Evolutionary conservation across 192 early-diverging fungal species (phyloP), one percentile per base, ranked within the genome.

Genomic region (Coemansia interrupta): DNA sequence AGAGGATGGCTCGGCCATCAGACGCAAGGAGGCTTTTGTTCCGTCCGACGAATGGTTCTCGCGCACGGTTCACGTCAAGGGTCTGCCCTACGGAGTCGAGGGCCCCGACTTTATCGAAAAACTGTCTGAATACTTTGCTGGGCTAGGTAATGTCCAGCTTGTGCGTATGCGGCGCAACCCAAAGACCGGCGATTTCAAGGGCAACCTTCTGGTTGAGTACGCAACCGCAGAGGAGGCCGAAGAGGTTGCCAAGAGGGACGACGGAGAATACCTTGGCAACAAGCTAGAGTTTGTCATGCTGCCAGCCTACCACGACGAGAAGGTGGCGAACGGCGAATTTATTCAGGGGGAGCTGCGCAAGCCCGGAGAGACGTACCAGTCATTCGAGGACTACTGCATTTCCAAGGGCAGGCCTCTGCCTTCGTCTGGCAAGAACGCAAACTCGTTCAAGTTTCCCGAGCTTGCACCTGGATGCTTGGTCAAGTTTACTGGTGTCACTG

Each of bases 141-240:
- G 40, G 50, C 17, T 38, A 2, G 70, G 64, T 54, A 46, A 58
- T 4, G 66, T 73, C 28, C 32, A 39, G 51, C 57, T 73, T 18
- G 28, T 79, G 59, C 76, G 76, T 28, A 29, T 73, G 64, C 76
- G 76, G 13, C 66, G 70, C 43, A 79, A 79, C 66, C 76, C 70
- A 18, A 59, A 61, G 57, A 66, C 70, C 23, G 69, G 66, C 63
- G 67, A 56, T 29, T 79, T 79, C 71, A 79, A 79, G 66, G 76
- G 76, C 49, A 79, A 73, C 44, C 45, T 70, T 8, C 32, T 79
- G 29, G 70, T 79, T 2, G 56, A 79, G 71, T 72, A 63, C 41
- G 60, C 24, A 18, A 60, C 66, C 7, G 29, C 5, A 19, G 76
- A 69, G 49, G 50, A 65, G 54, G 76, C 76, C 10, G 67, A 79